Evolutionary conservation across 2,329 filamentous ascomycete genomes (phyloP), one percentile per base, ranked within the genome.

Genomic region (Xenoacremonium recifei): DNA sequence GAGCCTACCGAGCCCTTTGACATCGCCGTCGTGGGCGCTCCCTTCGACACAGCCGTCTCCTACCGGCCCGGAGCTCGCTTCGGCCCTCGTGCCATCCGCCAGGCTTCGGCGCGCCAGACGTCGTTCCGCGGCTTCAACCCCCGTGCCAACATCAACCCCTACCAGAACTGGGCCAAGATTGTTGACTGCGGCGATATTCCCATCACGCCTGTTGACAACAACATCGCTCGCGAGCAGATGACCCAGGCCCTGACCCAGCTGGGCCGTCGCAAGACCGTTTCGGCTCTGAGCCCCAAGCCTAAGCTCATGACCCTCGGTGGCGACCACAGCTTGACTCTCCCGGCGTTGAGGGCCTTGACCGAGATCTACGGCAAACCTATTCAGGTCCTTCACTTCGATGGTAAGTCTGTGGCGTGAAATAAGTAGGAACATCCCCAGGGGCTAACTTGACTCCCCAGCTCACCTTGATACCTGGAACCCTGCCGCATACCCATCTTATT

Each of bases 151-250:
- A 77, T 96, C 52, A 96, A 96, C 65, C 89, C 91, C 0, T 96
- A 93, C 68, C 50, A 85, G 61, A 84, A 79, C 57, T 92, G 88
- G 79, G 84, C 89, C 7, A 89, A 79, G 37, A 80, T 96, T 45
- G 72, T 92, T 37, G 91, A 96, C 71, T 96, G 91, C 64, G 91
- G 91, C 35, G 91, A 96, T 62, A 89, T 96, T 42, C 89, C 91
- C 20, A 75, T 95, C 51, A 88, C 85, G 0, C 90, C 90, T 0
- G 85, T 95, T 54, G 89, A 96, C 69, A 96, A 96, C 62, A 80
- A 73, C 2, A 72, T 95, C 13, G 91, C 91, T 0, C 71, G 91
- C 40, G 72, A 76, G 33, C 91, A 96, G 67, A 95, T 96, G 89
- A 87, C 80, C 21, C 80, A 85, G 58, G 89, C 87, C 0, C 90